phyloP scores from a whole-genome alignment of 148 eudicot species.

The Dianthus caryophyllus region DNA sequence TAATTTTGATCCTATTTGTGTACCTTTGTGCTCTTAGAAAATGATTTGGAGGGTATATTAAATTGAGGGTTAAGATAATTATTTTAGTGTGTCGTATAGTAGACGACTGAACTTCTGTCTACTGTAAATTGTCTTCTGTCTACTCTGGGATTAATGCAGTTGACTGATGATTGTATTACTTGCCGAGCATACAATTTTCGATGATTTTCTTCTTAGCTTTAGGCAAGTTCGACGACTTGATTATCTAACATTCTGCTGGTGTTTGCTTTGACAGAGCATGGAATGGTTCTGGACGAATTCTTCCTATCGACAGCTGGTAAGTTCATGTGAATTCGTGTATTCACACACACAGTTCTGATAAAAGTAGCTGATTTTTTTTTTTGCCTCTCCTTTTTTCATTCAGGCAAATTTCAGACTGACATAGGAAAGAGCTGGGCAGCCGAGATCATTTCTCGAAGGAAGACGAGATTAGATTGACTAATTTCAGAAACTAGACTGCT shows the following conservation, averaged over 20 bases:
- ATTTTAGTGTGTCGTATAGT: too few relatives aligned
- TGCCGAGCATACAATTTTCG: background rate
- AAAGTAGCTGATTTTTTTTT: background rate
- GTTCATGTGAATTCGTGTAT: background rate
- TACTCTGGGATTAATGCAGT: background rate
- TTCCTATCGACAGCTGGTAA: conserved; percentile 89
- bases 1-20: too few relatives aligned
- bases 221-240: background rate
- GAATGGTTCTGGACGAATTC: conserved; percentile 86
- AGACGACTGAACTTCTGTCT: too few relatives aligned
- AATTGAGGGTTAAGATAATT: background rate
- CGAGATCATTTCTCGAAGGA: conserved; percentile 63
- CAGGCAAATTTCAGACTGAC: conserved; percentile 90
- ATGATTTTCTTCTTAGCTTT: background rate
- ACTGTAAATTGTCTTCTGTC: too few relatives aligned
- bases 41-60: background rate
- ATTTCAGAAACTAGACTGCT: conserved; percentile 19
- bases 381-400: background rate
- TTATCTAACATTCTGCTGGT: background rate
- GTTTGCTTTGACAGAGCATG: conserved; percentile 53
- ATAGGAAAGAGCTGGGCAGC: conserved; percentile 81
- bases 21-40: background rate
- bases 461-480: conserved; percentile 15
- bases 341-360: background rate
- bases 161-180: background rate